Evolutionary conservation across 169 alveolate genomes (phyloP).

Genomic region (Plasmodium vinckei): DNA sequence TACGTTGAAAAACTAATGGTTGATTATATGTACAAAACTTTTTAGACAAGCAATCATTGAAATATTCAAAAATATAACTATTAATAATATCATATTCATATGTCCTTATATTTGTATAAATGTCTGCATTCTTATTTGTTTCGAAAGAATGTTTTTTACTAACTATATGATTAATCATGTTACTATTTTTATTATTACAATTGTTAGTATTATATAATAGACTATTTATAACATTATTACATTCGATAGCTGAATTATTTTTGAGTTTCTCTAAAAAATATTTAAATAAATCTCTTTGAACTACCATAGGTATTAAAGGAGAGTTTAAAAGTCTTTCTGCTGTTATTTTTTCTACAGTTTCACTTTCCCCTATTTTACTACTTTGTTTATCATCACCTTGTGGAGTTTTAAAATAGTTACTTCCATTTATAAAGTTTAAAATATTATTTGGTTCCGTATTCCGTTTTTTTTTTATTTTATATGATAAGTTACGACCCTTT

Average conservation of each 20-base stretch:
- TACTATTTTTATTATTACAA: not conserved
- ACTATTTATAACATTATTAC: slow-evolving; percentile 28
- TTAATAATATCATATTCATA: slow-evolving; percentile 56
- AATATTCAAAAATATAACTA: slow-evolving; percentile 56
- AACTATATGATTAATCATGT: too few relatives aligned
- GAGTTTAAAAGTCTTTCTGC: slow-evolving; percentile 39
- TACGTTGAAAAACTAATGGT: slow-evolving; percentile 28
- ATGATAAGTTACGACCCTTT: too few relatives aligned
- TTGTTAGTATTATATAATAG: slow-evolving; percentile 10
- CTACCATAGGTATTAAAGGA: slow-evolving; percentile 69
- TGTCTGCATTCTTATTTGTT: slow-evolving; percentile 6
- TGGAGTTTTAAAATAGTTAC: not conserved
- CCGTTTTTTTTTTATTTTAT: too few relatives aligned
- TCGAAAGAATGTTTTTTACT: slow-evolving; percentile 2
- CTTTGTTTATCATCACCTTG: not conserved
- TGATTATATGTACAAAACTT: slow-evolving; percentile 28
- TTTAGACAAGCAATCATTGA: slow-evolving; percentile 22
- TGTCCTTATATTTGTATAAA: slow-evolving; percentile 25
- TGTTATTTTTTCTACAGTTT: slow-evolving; percentile 14
- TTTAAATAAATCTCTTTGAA: slow-evolving; percentile 70
- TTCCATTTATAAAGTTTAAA: too few relatives aligned
- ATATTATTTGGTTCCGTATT: too few relatives aligned
- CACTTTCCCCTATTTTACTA: not conserved
- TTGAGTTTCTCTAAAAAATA: slow-evolving; percentile 50
- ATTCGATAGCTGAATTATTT: slow-evolving; percentile 35